Evolutionary conservation across 2,329 filamentous ascomycete genomes (phyloP).

Genomic region (Pseudocercospora fijiensis): DNA sequence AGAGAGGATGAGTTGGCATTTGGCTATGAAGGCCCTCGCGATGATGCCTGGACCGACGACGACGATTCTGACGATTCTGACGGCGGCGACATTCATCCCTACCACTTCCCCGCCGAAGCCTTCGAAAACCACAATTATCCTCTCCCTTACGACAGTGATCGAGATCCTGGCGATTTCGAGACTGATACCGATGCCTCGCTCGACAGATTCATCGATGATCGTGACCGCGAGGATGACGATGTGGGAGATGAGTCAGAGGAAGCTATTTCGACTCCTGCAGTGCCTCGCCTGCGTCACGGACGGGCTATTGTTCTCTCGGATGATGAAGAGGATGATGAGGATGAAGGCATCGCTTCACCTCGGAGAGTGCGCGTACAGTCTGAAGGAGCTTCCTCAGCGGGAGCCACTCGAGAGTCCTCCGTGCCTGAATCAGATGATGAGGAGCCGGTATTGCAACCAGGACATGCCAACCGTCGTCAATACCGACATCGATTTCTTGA

Average conservation of each 20-base stretch:
- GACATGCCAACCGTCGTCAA: conserved; percentile 8
- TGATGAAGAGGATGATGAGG: conserved; percentile 24
- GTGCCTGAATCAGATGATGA: conserved; percentile 21
- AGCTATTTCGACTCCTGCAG: conserved; percentile 3
- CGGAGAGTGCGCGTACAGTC: not conserved
- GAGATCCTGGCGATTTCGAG: conserved; percentile 11
- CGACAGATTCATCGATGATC: conserved; percentile 23
- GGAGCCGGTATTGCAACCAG: conserved; percentile 15
- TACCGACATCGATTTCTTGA: conserved; percentile 11
- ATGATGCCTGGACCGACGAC: not conserved
- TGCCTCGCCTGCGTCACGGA: conserved; percentile 5
- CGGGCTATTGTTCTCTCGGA: conserved; percentile 25
- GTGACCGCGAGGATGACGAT: conserved; percentile 19
- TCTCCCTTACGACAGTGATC: not conserved
- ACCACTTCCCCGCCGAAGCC: not conserved
- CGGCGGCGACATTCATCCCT: not conserved
- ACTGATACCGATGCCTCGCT: conserved; percentile 21
- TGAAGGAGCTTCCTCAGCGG: conserved; percentile 15
- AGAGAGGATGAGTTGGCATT: conserved; percentile 11
- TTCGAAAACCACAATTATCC: not conserved
- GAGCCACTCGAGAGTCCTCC: conserved; percentile 16
- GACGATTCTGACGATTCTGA: conserved; percentile 15
- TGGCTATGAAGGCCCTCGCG: conserved; percentile 1
- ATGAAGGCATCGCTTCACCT: conserved; percentile 5
- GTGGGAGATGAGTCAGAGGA: conserved; percentile 24